phyloP scores from a whole-genome alignment of 1,284 basidiomycete species.

The Irpex sp. region DNA sequence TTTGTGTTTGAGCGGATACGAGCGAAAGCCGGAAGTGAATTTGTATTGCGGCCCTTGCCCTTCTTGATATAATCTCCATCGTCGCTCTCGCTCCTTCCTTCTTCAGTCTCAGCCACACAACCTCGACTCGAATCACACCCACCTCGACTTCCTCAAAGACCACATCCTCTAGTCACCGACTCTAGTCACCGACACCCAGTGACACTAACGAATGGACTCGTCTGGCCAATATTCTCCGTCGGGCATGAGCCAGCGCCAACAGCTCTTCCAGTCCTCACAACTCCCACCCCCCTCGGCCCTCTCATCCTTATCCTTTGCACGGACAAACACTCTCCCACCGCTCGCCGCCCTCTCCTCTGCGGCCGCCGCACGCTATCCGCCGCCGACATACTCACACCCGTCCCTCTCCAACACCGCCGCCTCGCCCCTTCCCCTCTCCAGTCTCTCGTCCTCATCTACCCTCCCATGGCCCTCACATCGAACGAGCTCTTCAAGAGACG shows the following conservation, averaged over 20 bases:
- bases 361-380: slow-evolving; percentile 23
- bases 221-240: slow-evolving; percentile 4
- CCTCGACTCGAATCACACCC: neutral
- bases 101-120: neutral
- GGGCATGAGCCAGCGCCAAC: slow-evolving; percentile 6
- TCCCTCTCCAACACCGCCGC: slow-evolving; percentile 29
- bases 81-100: neutral
- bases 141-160: neutral
- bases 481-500: slow-evolving; percentile 31
- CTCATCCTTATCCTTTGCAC: slow-evolving; percentile 22
- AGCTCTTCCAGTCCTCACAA: slow-evolving; percentile 13
- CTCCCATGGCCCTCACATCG: slow-evolving; percentile 32
- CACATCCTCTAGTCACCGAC: neutral
- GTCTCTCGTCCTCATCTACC: slow-evolving; percentile 7
- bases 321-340: slow-evolving; percentile 20
- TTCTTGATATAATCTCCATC: neutral
- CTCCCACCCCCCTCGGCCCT: slow-evolving; percentile 20
- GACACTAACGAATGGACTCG: slow-evolving; percentile 7
- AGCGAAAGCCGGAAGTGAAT: neutral
- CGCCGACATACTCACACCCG: slow-evolving; percentile 32
- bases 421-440: slow-evolving; percentile 24
- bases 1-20: neutral
- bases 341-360: slow-evolving; percentile 11
- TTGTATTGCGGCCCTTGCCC: neutral
- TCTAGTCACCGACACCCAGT: neutral